phyloP scores from a whole-genome alignment of 768 basidiomycete species.

The Lanmaoa pseudosensibilis region DNA sequence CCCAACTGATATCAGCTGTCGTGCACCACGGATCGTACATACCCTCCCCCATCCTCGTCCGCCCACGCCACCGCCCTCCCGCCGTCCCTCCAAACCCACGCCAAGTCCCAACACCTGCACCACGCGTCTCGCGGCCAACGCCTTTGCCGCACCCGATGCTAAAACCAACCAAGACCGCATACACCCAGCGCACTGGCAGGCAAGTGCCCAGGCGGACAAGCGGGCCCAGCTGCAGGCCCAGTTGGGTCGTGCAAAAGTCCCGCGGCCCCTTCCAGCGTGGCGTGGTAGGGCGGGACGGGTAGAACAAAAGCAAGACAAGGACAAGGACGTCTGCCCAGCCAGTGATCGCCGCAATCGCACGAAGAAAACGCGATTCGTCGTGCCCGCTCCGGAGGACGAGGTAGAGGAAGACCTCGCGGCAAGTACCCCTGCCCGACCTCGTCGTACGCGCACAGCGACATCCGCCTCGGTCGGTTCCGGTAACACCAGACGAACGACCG shows the following conservation, averaged over 20 bases:
- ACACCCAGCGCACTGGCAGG: conserved; percentile 3
- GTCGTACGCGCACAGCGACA: not conserved
- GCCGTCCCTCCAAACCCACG: not conserved
- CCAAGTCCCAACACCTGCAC: not conserved
- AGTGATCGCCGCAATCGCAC: not conserved
- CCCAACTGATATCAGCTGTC: not conserved
- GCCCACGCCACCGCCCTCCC: conserved; percentile 6
- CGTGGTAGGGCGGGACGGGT: not conserved
- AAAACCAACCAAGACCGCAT: not conserved
- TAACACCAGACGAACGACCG: not conserved
- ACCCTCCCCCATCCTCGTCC: not conserved
- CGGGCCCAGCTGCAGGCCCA: not conserved
- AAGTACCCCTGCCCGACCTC: not conserved
- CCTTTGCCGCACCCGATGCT: not conserved
- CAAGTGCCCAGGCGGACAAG: not conserved
- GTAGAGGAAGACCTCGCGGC: not conserved
- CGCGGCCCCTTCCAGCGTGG: not conserved
- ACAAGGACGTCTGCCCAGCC: not conserved
- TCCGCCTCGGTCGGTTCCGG: not conserved
- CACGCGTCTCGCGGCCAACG: not conserved
- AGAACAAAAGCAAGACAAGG: not conserved
- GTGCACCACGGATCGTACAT: not conserved
- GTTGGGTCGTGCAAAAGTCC: not conserved
- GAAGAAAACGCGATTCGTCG: conserved; percentile 17
- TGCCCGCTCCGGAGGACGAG: conserved; percentile 3